Conservation (phyloP, 2,329 filamentous ascomycete genomes). For the Lasiodiplodia hormozganensis region DNA sequence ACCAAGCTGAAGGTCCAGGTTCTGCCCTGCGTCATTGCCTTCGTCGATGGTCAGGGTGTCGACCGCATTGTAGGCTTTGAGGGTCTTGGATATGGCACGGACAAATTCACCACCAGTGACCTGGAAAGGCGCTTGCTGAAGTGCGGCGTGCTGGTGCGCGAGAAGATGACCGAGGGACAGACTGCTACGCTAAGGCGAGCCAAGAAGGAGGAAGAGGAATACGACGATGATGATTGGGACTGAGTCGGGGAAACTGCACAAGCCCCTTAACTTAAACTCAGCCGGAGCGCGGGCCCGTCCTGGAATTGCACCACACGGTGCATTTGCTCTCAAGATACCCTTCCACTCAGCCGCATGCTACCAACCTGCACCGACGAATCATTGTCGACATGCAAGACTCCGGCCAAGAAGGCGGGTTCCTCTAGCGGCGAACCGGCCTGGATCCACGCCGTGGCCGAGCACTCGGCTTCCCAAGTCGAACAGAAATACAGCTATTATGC, state of each 20-base stretch:
- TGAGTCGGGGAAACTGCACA: slow-evolving; percentile 36
- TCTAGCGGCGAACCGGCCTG: not conserved
- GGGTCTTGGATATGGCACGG: slow-evolving; percentile 59
- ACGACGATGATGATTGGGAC: slow-evolving; percentile 62
- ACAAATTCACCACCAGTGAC: slow-evolving; percentile 62
- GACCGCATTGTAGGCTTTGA: slow-evolving; percentile 67
- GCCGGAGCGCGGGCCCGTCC: not conserved
- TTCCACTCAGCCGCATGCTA: not conserved
- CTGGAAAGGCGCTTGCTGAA: slow-evolving; percentile 60
- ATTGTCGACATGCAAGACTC: not conserved
- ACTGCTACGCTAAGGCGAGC: slow-evolving; percentile 41
- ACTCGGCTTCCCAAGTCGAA: not conserved
- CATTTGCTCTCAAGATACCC: not conserved
- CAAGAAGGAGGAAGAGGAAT: slow-evolving; percentile 46
- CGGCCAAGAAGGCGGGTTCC: not conserved
- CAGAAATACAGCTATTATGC: not conserved
- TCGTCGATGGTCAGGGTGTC: slow-evolving; percentile 61
- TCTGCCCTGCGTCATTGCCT: slow-evolving; percentile 64
- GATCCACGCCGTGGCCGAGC: not conserved
- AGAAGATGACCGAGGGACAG: slow-evolving; percentile 58
- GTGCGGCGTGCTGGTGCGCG: slow-evolving; percentile 59
- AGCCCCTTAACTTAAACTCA: not conserved
- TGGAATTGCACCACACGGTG: not conserved
- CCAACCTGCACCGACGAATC: not conserved
- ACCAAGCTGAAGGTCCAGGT: slow-evolving; percentile 65